Conservation (phyloP, 164 flowering plant genomes). For the Kingdonia uniflora region DNA sequence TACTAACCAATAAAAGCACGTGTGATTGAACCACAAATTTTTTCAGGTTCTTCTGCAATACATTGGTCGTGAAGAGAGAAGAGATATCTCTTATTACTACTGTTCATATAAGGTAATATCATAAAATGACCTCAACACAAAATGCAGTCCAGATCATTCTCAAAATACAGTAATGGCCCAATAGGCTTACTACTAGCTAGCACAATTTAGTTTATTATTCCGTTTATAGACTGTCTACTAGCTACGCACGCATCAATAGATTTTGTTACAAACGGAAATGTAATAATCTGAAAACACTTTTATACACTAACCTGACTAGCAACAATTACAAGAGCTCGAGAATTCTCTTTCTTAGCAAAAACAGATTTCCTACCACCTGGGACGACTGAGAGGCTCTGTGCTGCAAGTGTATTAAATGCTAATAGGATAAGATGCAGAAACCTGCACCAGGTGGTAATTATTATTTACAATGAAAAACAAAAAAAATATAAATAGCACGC, state of each 20-base stretch:
- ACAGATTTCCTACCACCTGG: conserved; percentile 46
- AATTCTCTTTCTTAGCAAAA: conserved; percentile 58
- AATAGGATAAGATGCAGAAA: conserved; percentile 55
- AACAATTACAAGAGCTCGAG: conserved; percentile 58
- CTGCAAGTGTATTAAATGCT: conserved; percentile 45
- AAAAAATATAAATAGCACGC: not conserved
- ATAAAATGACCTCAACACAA: no score
- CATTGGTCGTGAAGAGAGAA: no score
- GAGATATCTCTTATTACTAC: no score
- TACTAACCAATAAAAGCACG: no score
- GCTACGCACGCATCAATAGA: not conserved
- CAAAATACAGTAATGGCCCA: no score
- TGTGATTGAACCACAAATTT: no score
- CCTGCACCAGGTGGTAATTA: conserved; percentile 32
- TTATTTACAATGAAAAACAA: not conserved
- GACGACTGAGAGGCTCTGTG: conserved; percentile 33
- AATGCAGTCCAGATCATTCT: no score
- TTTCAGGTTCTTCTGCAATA: no score
- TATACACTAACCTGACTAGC: conserved; percentile 68
- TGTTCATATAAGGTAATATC: no score
- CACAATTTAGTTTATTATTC: no score
- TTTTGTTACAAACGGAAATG: not conserved
- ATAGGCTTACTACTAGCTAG: no score
- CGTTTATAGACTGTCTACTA: no score
- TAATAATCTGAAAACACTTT: not conserved